Percentiles rank a stretch among this genome's conserved stretches.
Evolutionary conservation across 306 rosid species (phyloP).

Genomic region (Luffa aegyptiaca): DNA sequence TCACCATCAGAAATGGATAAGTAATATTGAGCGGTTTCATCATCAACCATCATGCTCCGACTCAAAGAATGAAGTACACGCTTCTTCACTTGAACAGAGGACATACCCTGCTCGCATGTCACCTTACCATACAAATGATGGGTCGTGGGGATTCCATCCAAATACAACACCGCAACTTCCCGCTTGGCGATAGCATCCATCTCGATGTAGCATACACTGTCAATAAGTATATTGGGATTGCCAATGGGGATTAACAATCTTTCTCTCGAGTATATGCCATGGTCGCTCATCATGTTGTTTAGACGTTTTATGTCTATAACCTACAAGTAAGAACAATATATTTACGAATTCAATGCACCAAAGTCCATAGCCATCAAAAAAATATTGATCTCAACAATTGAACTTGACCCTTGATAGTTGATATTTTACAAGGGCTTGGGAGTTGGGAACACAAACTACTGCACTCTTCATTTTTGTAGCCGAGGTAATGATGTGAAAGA

Average conservation of each 20-base stretch:
- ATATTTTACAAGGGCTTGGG: not conserved
- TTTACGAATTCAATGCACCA: not conserved
- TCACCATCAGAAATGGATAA: conserved; percentile 70
- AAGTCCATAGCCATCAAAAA: not conserved
- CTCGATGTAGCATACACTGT: conserved; percentile 66
- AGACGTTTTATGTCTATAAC: conserved; percentile 75
- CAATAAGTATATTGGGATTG: conserved; percentile 42
- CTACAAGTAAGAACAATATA: conserved; percentile 24
- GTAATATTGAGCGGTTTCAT: conserved; percentile 81
- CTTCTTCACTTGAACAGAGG: conserved; percentile 53
- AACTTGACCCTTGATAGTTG: not conserved
- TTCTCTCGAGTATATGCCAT: conserved; percentile 90
- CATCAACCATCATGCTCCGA: conserved; percentile 85
- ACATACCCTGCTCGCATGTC: conserved; percentile 13
- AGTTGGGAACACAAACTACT: not conserved
- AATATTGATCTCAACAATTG: not conserved
- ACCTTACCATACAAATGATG: not conserved
- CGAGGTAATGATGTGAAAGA: not conserved
- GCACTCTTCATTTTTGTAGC: not conserved
- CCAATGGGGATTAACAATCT: conserved; percentile 75
- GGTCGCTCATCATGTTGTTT: conserved; percentile 97
- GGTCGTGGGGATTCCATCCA: conserved; percentile 43
- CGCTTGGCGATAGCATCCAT: conserved; percentile 69
- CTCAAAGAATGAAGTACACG: conserved; percentile 60
- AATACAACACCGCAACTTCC: conserved; percentile 81